Base-by-base conservation (phyloP, 768 basidiomycete genomes). In the Sporobolomyces pararoseus region DNA sequence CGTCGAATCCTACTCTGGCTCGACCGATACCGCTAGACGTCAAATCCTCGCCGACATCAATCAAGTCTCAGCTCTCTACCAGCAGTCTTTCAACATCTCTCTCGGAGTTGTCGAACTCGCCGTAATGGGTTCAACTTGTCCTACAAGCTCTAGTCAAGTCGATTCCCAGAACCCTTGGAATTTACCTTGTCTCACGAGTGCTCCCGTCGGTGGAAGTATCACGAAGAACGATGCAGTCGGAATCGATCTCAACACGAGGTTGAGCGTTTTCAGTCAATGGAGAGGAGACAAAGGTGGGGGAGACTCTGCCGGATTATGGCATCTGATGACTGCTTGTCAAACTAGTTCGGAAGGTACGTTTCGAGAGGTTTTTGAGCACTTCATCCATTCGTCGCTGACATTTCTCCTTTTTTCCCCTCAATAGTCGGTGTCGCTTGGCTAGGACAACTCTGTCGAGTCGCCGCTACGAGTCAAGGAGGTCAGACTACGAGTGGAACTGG, bases 221-320 rank as follows among this genome's bases (percentile, higher is more conserved):
- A 44, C 57, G 7, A 60, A 29, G 29, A 58, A 46, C 12, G 32
- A 35, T 27, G 25, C 51, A 29, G 27, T 65, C 37, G 80, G 75
- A 57, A 78, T 83, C 73, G 84, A 82, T 7, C 82, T 95, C 57
- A 87, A 90, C 78, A 79, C 83, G 49, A 85, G 91, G 7, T 82
- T 93, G 32, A 90, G 89, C 21, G 78, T 86, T 4, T 92, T 95
- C 79, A 89, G 88, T 7, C 81, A 86, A 68, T 95, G 91, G 91
- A 83, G 91, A 66, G 90, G 90, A 0, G 76, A 80, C 51, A 87
- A 87, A 74, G 85, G 87, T 10, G 79, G 83, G n/a, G 51, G 58
- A 17, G 90, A 91, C 77, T 84, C 86, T 23, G 86, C 84, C 27
- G 91, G 91, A 4, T 82, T 95, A 35, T 93, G 90, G 89, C 91